Conservation (phyloP, 2,329 filamentous ascomycete species). For the Canariomyces notabilis region DNA sequence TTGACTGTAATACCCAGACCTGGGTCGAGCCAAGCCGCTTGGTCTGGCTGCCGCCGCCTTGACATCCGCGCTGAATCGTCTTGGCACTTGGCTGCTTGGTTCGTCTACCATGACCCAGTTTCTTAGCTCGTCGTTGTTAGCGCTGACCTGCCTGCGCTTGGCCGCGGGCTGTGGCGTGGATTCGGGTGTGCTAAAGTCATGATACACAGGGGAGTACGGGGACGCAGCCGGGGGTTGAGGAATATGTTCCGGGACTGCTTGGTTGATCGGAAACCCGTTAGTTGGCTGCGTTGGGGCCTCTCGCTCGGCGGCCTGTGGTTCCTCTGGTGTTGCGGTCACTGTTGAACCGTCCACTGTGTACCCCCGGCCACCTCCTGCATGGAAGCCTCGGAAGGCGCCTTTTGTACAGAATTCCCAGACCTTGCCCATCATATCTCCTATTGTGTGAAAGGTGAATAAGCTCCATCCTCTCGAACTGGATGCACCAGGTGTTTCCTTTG, state of each 20-base stretch:
- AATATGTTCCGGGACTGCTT: conserved; percentile 19
- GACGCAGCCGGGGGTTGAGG: conserved; percentile 29
- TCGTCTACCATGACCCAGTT: conserved; percentile 68
- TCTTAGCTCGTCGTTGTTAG: conserved; percentile 51
- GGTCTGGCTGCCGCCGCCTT: conserved; percentile 15
- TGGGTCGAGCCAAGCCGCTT: conserved; percentile 12
- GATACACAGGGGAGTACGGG: conserved; percentile 28
- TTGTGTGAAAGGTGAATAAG: conserved; percentile 53
- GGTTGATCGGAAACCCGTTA: conserved; percentile 6
- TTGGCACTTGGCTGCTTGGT: conserved; percentile 23
- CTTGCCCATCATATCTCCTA: conserved; percentile 66
- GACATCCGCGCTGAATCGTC: conserved; percentile 22
- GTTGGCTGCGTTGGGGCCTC: conserved; percentile 26
- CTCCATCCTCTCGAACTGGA: conserved; percentile 42
- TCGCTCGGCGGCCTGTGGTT: conserved; percentile 28
- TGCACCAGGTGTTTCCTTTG: conserved; percentile 24
- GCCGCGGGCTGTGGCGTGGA: conserved; percentile 42
- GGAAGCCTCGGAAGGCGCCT: conserved; percentile 74
- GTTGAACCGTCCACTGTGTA: conserved; percentile 51
- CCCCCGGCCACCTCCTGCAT: conserved; percentile 73
- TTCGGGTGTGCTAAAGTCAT: conserved; percentile 32
- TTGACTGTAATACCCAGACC: conserved; percentile 17
- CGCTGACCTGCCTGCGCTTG: conserved; percentile 51
- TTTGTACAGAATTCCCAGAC: conserved; percentile 79
- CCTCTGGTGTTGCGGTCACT: conserved; percentile 23